Evolutionary conservation across 805 yeast species (phyloP).

Genomic region (Candida ascalaphidarum): DNA sequence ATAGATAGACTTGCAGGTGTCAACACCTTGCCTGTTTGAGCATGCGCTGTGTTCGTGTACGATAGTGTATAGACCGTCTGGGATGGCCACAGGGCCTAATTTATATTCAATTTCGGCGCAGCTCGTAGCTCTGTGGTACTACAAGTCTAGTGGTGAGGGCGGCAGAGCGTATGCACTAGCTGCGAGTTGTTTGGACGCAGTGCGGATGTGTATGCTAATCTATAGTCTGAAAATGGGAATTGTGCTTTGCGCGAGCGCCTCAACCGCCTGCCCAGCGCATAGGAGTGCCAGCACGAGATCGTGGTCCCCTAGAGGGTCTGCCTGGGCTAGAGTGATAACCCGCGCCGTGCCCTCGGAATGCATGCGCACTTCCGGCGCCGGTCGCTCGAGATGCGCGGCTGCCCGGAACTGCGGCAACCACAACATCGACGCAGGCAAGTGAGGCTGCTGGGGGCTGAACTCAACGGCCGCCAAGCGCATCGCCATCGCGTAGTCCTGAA

Average conservation of each 20-base stretch:
- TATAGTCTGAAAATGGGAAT: constrained; percentile 6
- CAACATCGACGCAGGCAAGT: constrained; percentile 3
- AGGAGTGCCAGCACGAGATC: background rate
- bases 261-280: too few relatives aligned
- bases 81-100: too few relatives aligned
- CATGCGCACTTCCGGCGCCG: constrained; percentile 1
- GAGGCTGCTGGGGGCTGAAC: background rate
- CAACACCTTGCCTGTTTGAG: constrained; percentile 29
- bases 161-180: too few relatives aligned
- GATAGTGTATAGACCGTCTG: too few relatives aligned
- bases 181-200: background rate
- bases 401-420: constrained; percentile 13
- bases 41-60: too few relatives aligned
- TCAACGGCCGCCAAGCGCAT: constrained; percentile 1
- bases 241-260: background rate
- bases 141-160: background rate
- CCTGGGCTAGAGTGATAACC: constrained; percentile 1
- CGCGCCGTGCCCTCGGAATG: constrained; percentile 2
- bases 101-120: too few relatives aligned
- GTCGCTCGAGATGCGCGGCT: constrained; percentile 1
- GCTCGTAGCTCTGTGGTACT: too few relatives aligned
- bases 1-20: constrained; percentile 36
- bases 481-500: background rate
- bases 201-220: background rate
- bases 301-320: background rate